phyloP scores from a whole-genome alignment of 805 yeast genomes.

The Millerozyma acaciae region DNA sequence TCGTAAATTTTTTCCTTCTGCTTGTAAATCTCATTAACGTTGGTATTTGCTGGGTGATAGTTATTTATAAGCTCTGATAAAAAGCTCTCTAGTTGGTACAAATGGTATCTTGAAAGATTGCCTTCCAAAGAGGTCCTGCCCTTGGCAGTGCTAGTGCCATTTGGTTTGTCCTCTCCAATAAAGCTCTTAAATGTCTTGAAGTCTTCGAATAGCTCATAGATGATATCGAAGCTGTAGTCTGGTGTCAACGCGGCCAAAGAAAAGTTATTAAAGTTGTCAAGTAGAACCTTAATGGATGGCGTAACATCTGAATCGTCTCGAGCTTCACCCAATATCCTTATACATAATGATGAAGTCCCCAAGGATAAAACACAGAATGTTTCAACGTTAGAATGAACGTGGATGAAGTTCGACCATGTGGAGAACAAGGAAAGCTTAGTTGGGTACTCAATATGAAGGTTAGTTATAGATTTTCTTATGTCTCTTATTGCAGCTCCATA shows the following conservation, averaged over 20 bases:
- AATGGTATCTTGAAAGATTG: constrained; percentile 7
- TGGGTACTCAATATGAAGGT: constrained; percentile 31
- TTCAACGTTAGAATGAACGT: constrained; percentile 27
- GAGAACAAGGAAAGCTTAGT: constrained; percentile 34
- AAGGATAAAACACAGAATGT: constrained; percentile 30
- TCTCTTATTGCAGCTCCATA: constrained; percentile 35
- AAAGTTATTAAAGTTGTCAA: constrained; percentile 20
- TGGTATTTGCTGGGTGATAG: constrained; percentile 23
- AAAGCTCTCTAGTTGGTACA: constrained; percentile 28
- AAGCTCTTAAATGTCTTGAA: constrained; percentile 25
- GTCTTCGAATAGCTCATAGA: constrained; percentile 22
- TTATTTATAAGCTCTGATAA: constrained; percentile 21
- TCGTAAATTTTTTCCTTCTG: constrained; percentile 11
- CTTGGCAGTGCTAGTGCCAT: constrained; percentile 2
- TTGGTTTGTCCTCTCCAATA: constrained; percentile 11
- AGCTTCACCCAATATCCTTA: constrained; percentile 22
- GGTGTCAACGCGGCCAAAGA: constrained; percentile 23
- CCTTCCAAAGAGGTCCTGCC: constrained; percentile 5
- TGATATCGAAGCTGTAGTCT: constrained; percentile 30
- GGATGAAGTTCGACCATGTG: constrained; percentile 32
- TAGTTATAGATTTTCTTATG: constrained; percentile 27
- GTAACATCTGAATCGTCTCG: constrained; percentile 13
- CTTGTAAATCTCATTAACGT: constrained; percentile 24
- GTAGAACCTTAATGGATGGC: constrained; percentile 16
- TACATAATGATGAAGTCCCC: constrained; percentile 32